These are phyloP conservation scores for Neofusicoccum parvum DNA, from an alignment of 2,329 filamentous ascomycete genomes.

Conservation along the genomic window DNA sequence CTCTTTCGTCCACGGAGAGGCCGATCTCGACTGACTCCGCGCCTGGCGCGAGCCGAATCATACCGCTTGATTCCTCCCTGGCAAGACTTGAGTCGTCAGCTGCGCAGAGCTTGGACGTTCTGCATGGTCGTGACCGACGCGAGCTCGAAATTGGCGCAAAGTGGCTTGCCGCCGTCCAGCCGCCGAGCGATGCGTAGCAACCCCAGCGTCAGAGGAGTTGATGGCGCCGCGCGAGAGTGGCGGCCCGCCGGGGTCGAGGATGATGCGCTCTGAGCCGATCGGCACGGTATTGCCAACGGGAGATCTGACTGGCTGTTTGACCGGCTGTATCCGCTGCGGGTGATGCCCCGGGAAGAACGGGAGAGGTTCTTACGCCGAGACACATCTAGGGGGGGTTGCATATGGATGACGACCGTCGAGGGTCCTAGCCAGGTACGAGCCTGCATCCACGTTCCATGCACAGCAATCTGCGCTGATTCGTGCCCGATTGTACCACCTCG, in stretches of 20 bases:
- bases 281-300: conserved; percentile 1
- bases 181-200: background rate
- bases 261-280: conserved; percentile 10
- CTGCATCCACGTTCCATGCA: conserved; percentile 7
- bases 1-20: background rate
- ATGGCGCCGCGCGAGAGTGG: background rate
- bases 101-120: conserved; percentile 12
- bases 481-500: conserved; percentile 16
- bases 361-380: conserved; percentile 11
- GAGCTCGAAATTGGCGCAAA: conserved; percentile 9
- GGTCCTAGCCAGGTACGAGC: conserved; percentile 15
- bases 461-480: conserved; percentile 11
- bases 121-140: background rate
- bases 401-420: conserved; percentile 15
- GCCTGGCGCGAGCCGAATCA: background rate
- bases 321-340: conserved; percentile 16
- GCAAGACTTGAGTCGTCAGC: conserved; percentile 11
- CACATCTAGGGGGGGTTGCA: background rate
- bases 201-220: background rate
- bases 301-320: conserved; percentile 8
- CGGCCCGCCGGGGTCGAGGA: background rate
- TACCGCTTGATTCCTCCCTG: conserved; percentile 2
- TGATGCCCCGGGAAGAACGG: conserved; percentile 9
- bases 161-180: conserved; percentile 5
- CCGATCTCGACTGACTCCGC: conserved; percentile 1